These are phyloP conservation scores for Dactylellina haptotyla DNA, from an alignment of 2,329 filamentous ascomycete species.

Conservation along the genomic window DNA sequence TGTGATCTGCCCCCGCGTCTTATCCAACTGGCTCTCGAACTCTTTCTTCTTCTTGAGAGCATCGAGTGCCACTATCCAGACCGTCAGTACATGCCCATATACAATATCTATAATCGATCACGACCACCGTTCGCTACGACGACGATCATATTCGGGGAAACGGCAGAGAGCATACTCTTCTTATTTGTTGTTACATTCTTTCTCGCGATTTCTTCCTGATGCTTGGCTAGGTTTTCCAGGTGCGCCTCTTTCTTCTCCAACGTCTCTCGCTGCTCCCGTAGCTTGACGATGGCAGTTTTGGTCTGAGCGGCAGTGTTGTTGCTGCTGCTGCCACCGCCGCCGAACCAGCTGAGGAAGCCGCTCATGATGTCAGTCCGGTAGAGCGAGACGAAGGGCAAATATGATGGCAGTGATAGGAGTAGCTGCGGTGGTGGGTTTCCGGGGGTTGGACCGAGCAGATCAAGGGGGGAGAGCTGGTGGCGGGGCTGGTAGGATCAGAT, in stretches of 20 bases:
- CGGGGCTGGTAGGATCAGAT: constrained; percentile 11
- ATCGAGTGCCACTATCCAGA: constrained; percentile 78
- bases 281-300: constrained; percentile 92
- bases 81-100: not conserved
- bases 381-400: not conserved
- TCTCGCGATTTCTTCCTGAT: constrained; percentile 86
- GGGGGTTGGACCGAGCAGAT: not conserved
- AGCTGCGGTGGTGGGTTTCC: not conserved
- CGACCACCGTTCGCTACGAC: not conserved
- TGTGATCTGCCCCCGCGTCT: constrained; percentile 87
- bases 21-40: constrained; percentile 89
- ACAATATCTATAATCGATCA: not conserved
- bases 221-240: constrained; percentile 88
- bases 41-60: constrained; percentile 94
- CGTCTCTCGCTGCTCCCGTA: constrained; percentile 94
- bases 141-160: not conserved
- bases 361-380: constrained; percentile 32
- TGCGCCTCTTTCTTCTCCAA: constrained; percentile 95
- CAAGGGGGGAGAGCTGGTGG: constrained; percentile 1
- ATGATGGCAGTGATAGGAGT: no score
- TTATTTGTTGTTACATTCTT: constrained; percentile 92
- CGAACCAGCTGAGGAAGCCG: constrained; percentile 68
- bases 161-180: constrained; percentile 71
- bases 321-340: constrained; percentile 76
- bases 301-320: constrained; percentile 85